Evolutionary conservation across 148 eudicot species (phyloP).

Genomic region (Vaccinium darrowii): DNA sequence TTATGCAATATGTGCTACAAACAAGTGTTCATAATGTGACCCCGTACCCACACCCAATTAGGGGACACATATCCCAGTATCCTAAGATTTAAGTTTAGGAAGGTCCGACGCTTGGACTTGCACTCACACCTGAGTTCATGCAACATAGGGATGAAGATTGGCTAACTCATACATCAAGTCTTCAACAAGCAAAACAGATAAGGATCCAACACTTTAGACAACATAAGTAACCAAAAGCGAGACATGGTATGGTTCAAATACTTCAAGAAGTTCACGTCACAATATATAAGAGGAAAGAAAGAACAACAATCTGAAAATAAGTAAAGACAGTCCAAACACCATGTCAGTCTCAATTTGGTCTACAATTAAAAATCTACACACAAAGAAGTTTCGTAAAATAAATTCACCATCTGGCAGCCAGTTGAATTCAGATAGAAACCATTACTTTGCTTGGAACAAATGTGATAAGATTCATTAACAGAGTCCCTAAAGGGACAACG

Average conservation of each 20-base stretch:
- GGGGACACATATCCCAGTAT: no score
- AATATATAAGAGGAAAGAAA: background rate
- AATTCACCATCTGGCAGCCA: background rate
- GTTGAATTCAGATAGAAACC: background rate
- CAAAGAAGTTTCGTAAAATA: background rate
- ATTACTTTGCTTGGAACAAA: background rate
- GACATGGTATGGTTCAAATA: background rate
- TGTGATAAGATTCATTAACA: background rate
- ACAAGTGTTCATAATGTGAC: no score
- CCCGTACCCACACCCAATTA: no score
- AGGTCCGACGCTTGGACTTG: no score
- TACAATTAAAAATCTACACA: background rate
- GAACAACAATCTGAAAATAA: background rate
- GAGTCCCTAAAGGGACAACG: background rate
- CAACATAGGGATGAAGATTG: background rate
- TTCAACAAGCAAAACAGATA: background rate
- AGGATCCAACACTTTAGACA: background rate
- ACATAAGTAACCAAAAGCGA: background rate
- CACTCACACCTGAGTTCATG: no score
- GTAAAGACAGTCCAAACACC: background rate
- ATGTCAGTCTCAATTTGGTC: constrained; percentile 4
- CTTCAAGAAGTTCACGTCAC: background rate
- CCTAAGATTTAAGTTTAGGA: no score
- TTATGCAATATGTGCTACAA: no score
- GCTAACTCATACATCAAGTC: background rate